These are phyloP conservation scores for Vachellia collinsii DNA, from an alignment of 306 rosid genomes.

Conservation along the genomic window DNA sequence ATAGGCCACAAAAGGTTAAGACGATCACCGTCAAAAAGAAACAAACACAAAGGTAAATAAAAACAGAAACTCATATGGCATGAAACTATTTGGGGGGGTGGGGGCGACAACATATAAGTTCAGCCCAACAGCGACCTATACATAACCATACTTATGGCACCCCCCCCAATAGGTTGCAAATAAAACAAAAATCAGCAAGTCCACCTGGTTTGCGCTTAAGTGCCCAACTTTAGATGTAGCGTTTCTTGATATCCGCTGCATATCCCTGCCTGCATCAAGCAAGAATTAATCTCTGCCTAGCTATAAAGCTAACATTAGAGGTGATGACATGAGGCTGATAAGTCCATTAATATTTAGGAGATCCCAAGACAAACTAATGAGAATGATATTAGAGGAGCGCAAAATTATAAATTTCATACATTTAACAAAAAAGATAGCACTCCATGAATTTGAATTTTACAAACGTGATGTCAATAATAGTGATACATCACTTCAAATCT, in stretches of 20 bases:
- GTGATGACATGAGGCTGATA: background rate
- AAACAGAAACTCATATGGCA: background rate
- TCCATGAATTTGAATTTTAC: background rate
- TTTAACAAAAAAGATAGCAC: background rate
- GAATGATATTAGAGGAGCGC: constrained; percentile 2
- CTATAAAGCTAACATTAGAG: constrained; percentile 30
- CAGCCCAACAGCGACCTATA: background rate
- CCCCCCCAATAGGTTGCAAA: background rate
- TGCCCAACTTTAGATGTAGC: constrained; percentile 68
- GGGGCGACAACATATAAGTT: background rate
- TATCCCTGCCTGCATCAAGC: constrained; percentile 92
- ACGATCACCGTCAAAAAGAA: background rate
- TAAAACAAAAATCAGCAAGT: background rate
- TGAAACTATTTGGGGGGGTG: background rate
- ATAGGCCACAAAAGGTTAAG: background rate
- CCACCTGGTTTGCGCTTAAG: constrained; percentile 64
- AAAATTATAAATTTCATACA: background rate
- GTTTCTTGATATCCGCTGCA: constrained; percentile 79
- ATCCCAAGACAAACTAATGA: background rate
- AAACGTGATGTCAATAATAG: background rate
- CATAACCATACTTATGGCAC: background rate
- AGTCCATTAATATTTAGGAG: background rate
- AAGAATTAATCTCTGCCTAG: constrained; percentile 58
- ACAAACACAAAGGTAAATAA: background rate
- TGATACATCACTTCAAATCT: background rate